A percentile compares a stretch with the other conserved stretches of the same genome.
These are phyloP conservation scores for Cenococcum geophilum DNA, from an alignment of 495 filamentous ascomycete species.

Conservation along the genomic window DNA sequence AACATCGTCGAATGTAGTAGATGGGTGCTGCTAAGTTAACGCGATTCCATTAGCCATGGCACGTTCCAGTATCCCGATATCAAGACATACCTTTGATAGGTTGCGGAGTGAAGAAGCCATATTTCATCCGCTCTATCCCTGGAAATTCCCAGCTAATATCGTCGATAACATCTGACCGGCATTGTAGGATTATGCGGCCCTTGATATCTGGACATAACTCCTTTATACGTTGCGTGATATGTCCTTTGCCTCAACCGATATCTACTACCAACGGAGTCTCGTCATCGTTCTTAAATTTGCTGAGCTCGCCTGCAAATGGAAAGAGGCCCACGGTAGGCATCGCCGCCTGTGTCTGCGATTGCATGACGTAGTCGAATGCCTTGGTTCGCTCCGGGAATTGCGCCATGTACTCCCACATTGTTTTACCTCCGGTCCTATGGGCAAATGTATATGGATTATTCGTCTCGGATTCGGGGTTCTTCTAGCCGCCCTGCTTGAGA, in stretches of 20 bases:
- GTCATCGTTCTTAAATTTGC: constrained; percentile 17
- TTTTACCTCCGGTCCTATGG: constrained; percentile 18
- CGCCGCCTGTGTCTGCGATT: constrained; percentile 15
- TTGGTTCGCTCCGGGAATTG: constrained; percentile 17
- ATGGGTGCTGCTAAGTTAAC: constrained; percentile 4
- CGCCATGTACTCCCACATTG: constrained; percentile 24
- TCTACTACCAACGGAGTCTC: constrained; percentile 29
- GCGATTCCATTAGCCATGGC: no score
- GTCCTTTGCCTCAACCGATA: constrained; percentile 30
- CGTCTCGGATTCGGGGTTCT: constrained; percentile 16
- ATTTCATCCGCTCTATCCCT: constrained; percentile 11
- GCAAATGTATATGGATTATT: constrained; percentile 29
- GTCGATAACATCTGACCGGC: constrained; percentile 12
- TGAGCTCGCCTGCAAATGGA: constrained; percentile 22
- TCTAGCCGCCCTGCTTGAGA: constrained; percentile 20
- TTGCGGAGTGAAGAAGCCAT: constrained; percentile 23
- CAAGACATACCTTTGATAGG: constrained; percentile 11
- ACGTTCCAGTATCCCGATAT: background rate
- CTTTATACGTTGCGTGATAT: constrained; percentile 13
- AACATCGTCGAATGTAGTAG: constrained; percentile 15
- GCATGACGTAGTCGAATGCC: constrained; percentile 28
- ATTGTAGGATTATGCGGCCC: constrained; percentile 13
- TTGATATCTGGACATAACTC: constrained; percentile 7
- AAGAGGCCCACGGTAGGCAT: constrained; percentile 12
- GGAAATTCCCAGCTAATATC: constrained; percentile 8